Evolutionary conservation across 2,329 filamentous ascomycete species (phyloP).

Genomic region (Scopulariopsis brevicaulis): DNA sequence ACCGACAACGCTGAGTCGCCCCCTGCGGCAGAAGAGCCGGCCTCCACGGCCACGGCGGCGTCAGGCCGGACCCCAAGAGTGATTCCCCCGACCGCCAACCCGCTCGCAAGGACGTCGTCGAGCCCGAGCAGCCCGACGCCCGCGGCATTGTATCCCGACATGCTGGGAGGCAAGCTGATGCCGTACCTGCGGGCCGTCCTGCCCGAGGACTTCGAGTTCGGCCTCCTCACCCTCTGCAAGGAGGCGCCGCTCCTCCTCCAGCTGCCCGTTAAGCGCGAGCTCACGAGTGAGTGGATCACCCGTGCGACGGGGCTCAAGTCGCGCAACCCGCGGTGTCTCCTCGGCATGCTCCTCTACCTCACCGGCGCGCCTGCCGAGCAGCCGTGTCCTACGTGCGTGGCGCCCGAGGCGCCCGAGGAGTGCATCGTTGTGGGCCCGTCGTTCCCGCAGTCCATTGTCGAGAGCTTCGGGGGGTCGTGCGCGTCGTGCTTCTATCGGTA

Average conservation of each 20-base stretch:
- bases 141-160: neutral
- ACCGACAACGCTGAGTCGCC: neutral
- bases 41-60: neutral
- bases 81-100: neutral
- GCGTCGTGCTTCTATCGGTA: neutral
- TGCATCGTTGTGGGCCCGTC: neutral
- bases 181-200: conserved; percentile 1
- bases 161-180: neutral
- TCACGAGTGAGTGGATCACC: neutral
- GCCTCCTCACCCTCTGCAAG: neutral
- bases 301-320: neutral
- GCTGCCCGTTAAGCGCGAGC: neutral
- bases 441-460: neutral
- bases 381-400: neutral
- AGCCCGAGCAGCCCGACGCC: neutral
- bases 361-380: conserved; percentile 4
- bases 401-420: neutral
- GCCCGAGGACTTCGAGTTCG: neutral
- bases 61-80: neutral
- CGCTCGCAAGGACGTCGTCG: neutral
- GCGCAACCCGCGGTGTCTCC: neutral
- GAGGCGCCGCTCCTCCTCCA: neutral
- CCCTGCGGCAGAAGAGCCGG: neutral
- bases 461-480: neutral
- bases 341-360: conserved; percentile 6